Evolutionary conservation across 148 eudicot genomes (phyloP).

Genomic region (Vaccinium vitisidaea): DNA sequence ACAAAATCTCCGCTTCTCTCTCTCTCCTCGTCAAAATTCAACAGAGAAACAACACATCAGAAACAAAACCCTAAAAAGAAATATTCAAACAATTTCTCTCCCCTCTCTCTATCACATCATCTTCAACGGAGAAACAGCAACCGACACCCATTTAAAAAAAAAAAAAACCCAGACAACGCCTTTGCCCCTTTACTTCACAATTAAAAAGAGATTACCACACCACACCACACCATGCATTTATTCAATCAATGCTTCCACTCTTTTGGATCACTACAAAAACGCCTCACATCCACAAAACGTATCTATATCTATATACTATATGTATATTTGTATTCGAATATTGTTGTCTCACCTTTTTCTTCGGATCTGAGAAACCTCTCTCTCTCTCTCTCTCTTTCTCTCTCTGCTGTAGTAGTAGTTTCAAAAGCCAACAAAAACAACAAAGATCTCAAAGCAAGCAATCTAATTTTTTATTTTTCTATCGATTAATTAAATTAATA

Average conservation of each 20-base stretch:
- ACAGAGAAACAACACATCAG: not conserved
- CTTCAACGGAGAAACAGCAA: conserved; percentile 11
- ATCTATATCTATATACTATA: not conserved
- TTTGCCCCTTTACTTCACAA: not conserved
- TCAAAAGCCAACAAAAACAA: conserved; percentile 43
- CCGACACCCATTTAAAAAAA: conserved; percentile 8
- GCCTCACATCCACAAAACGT: not conserved
- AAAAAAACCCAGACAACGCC: conserved; percentile 2
- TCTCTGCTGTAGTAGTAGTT: conserved; percentile 31
- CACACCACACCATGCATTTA: not conserved
- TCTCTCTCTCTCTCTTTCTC: no score
- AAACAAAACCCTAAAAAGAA: not conserved
- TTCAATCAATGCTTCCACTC: conserved; percentile 18
- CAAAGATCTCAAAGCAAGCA: conserved; percentile 49
- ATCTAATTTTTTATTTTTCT: conserved; percentile 21
- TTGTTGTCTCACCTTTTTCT: conserved; percentile 43
- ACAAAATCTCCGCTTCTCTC: not conserved
- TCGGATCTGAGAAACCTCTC: conserved; percentile 62
- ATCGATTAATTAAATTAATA: not conserved
- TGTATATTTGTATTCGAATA: not conserved
- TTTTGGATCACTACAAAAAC: conserved; percentile 15
- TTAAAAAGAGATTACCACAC: not conserved
- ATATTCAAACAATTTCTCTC: not conserved
- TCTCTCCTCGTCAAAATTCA: not conserved
- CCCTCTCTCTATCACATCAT: not conserved